These are phyloP conservation scores for Elymus sibiricus DNA, from an alignment of 176 grass and related monocot genomes.

Conservation along the genomic window DNA sequence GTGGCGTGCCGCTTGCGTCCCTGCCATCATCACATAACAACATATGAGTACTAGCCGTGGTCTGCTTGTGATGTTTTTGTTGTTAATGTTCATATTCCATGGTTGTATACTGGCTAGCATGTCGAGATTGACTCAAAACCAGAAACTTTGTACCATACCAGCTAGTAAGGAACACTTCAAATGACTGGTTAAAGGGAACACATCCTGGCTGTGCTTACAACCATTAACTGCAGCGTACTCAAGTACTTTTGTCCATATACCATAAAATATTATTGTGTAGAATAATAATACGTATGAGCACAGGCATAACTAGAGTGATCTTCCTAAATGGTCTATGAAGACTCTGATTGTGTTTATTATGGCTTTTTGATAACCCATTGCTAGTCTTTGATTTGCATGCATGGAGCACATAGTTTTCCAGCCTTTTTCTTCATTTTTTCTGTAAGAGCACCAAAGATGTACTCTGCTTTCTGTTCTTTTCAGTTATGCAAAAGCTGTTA, in stretches of 20 bases:
- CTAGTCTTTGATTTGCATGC: neutral
- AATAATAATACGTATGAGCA: neutral
- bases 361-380: neutral
- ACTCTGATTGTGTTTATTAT: neutral
- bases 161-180: neutral
- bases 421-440: slow-evolving; percentile 5
- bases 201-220: neutral
- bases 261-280: neutral
- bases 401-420: neutral
- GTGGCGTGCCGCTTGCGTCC: too few relatives aligned
- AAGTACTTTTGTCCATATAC: neutral
- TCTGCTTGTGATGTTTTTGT: slow-evolving; percentile 8
- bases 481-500: neutral
- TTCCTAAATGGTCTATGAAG: neutral
- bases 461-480: slow-evolving; percentile 7
- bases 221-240: neutral
- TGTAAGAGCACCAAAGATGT: neutral
- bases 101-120: neutral
- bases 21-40: neutral
- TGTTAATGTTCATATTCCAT: neutral
- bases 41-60: neutral
- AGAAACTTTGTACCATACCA: neutral
- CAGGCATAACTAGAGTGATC: neutral
- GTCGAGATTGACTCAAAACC: neutral
- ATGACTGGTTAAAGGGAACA: neutral